Conservation (phyloP, 352 stramenopile species). For the Globisporangium viniferum region DNA sequence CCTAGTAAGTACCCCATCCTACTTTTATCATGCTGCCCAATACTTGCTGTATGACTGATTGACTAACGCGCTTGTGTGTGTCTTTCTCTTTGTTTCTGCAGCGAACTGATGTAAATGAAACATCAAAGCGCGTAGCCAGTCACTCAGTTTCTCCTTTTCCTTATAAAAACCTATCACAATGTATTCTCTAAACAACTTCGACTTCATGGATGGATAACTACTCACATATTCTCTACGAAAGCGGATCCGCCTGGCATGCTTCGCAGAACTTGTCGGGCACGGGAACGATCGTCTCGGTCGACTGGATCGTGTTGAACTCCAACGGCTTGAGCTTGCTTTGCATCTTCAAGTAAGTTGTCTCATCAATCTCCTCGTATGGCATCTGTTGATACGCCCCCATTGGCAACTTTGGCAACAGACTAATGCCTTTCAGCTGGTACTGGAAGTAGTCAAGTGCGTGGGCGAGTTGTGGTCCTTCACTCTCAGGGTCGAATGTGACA, state of each 20-base stretch:
- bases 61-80: conserved; percentile 22
- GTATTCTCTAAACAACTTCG: conserved; percentile 10
- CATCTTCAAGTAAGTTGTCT: conserved; percentile 58
- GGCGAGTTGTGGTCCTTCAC: conserved; percentile 71
- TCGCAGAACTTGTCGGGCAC: conserved; percentile 65
- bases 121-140: background rate
- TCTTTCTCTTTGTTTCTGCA: conserved; percentile 24
- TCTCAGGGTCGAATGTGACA: conserved; percentile 90
- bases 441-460: conserved; percentile 90
- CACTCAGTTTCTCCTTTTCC: background rate
- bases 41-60: background rate
- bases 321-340: conserved; percentile 37
- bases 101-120: conserved; percentile 64
- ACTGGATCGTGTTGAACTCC: conserved; percentile 36
- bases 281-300: conserved; percentile 28
- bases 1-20: conserved; percentile 89
- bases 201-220: too few relatives aligned
- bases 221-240: conserved; percentile 4
- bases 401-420: conserved; percentile 81
- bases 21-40: background rate
- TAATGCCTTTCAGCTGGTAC: conserved; percentile 94
- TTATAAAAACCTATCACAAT: conserved; percentile 1
- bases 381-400: conserved; percentile 87
- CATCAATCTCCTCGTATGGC: conserved; percentile 89
- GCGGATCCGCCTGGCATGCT: conserved; percentile 25